A percentile compares a stretch with the other conserved stretches of the same genome.
These are phyloP conservation scores for Tarenaya hassleriana DNA, from an alignment of 345 rosid genomes.

Conservation along the genomic window DNA sequence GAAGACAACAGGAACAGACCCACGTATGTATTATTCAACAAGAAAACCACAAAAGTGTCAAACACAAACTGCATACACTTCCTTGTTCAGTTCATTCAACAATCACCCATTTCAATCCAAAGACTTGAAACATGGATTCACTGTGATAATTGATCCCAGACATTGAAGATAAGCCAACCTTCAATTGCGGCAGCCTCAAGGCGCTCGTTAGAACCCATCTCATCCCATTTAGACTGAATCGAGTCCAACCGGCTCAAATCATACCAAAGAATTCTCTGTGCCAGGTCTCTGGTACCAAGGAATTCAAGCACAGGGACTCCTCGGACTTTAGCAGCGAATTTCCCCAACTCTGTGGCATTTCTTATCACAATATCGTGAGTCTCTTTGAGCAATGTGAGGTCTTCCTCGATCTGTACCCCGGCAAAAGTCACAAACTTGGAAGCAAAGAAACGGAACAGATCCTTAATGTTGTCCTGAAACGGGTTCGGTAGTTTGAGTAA, in stretches of 20 bases:
- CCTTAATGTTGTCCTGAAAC: slow-evolving; percentile 20
- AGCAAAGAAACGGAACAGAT: slow-evolving; percentile 26
- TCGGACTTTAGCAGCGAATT: slow-evolving; percentile 20
- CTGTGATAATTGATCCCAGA: slow-evolving; percentile 24
- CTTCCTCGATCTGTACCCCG: slow-evolving; percentile 27
- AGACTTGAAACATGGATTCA: background rate
- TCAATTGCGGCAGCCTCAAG: slow-evolving; percentile 32
- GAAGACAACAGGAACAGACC: no score
- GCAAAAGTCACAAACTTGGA: slow-evolving; percentile 29
- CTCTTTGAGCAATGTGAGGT: slow-evolving; percentile 22
- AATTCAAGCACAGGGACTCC: slow-evolving; percentile 25
- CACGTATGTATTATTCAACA: no score
- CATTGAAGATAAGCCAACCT: slow-evolving; percentile 32
- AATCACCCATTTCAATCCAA: no score
- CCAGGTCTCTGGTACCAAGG: slow-evolving; percentile 28
- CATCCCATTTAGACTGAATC: slow-evolving; percentile 25
- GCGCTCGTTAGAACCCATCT: slow-evolving; percentile 15
- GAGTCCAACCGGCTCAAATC: slow-evolving; percentile 26
- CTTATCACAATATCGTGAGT: slow-evolving; percentile 26
- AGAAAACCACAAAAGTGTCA: no score
- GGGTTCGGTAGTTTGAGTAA: slow-evolving; percentile 18
- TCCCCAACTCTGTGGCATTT: slow-evolving; percentile 19
- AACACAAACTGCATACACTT: no score
- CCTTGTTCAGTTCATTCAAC: no score
- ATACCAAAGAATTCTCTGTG: slow-evolving; percentile 26